Base-by-base conservation (phyloP, 1,139 yeast species). In the Yamadazyma kanchanaburiensis region DNA sequence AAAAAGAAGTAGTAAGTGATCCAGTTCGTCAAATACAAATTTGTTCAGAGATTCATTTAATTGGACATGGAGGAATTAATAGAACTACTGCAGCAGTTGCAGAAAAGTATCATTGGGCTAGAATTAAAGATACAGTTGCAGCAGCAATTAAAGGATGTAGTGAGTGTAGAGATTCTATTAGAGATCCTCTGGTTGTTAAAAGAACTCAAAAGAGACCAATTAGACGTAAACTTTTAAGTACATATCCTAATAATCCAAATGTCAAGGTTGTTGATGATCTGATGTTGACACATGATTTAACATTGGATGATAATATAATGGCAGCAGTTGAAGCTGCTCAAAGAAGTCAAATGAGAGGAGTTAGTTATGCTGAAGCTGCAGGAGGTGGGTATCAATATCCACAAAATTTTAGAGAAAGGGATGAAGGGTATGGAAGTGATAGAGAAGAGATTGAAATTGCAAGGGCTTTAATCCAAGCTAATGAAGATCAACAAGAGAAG, bases 21-120 rank as follows among this genome's bases (percentile, higher is more conserved):
- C 82, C 85, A 0, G 76, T 69, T 2, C 72, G 78, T 33, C 97
- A 89, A 58, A 53, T 82, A 28, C 80, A 77, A 39, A 79, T 89
- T 21, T 86, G 91, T 26, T 69, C 77, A n/a, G 81, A 77, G 28
- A 58, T 76, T 11, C 97, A 89, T 52, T 51, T 70, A 41, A 61
- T 74, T 12, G 73, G 73, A 33, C 96, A 88, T 51, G 83, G 82
- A 5, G 97, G 97, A n/a, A 87, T 91, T 38, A 91, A 91, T 56
- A 84, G 81, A 47, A 81, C 95, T 1, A 88, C 96, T 0, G 65
- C 91, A 0, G 62, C 72, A 21, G 77, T 91, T 13, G 74, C 94
- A 1, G 94, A 84, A 40, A 74, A 75, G 43, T 91, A 82, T 47
- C 95, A 87, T 53, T 91, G 97, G 96, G 75, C 88, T 2, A 74